These are phyloP conservation scores for Calocybe gambosa DNA, from an alignment of 1,284 basidiomycete species.

Conservation along the genomic window DNA sequence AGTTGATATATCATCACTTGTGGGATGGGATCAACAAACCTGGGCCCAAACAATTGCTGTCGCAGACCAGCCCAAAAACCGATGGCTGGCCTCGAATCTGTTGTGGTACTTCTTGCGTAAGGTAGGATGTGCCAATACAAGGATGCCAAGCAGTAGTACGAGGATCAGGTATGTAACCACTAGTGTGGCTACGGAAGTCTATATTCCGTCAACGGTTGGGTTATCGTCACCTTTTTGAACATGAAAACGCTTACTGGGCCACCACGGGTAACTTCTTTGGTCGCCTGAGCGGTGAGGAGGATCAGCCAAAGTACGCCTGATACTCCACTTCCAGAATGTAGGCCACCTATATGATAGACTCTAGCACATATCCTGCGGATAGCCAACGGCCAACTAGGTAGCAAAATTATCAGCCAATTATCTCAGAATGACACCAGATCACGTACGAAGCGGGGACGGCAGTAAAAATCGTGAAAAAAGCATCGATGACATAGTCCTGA, in stretches of 20 bases:
- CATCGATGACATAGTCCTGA: slow-evolving; percentile 57
- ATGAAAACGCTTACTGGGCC: slow-evolving; percentile 22
- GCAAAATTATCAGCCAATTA: slow-evolving; percentile 14
- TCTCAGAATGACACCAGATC: neutral
- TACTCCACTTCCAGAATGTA: slow-evolving; percentile 52
- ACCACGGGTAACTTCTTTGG: slow-evolving; percentile 39
- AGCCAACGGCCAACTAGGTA: slow-evolving; percentile 45
- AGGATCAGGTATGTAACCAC: slow-evolving; percentile 48
- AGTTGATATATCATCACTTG: neutral
- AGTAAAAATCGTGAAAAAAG: slow-evolving; percentile 47
- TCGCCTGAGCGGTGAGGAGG: slow-evolving; percentile 45
- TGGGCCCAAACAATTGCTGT: slow-evolving; percentile 51
- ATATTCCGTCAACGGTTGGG: neutral
- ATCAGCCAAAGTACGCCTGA: slow-evolving; percentile 51
- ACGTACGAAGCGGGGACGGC: slow-evolving; percentile 24
- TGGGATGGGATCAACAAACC: slow-evolving; percentile 24
- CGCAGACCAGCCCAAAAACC: slow-evolving; percentile 52
- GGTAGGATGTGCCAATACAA: slow-evolving; percentile 44
- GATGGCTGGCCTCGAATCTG: slow-evolving; percentile 48
- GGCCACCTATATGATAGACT: slow-evolving; percentile 53
- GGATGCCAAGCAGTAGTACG: slow-evolving; percentile 40
- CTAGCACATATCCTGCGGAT: slow-evolving; percentile 48
- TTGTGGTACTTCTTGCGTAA: slow-evolving; percentile 43
- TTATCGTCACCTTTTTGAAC: neutral
- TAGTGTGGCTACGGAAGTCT: slow-evolving; percentile 40